A percentile compares a stretch with the other conserved stretches of the same genome.
These are phyloP conservation scores for Xylaria cubensis DNA, from an alignment of 495 filamentous ascomycete species.

Conservation along the genomic window DNA sequence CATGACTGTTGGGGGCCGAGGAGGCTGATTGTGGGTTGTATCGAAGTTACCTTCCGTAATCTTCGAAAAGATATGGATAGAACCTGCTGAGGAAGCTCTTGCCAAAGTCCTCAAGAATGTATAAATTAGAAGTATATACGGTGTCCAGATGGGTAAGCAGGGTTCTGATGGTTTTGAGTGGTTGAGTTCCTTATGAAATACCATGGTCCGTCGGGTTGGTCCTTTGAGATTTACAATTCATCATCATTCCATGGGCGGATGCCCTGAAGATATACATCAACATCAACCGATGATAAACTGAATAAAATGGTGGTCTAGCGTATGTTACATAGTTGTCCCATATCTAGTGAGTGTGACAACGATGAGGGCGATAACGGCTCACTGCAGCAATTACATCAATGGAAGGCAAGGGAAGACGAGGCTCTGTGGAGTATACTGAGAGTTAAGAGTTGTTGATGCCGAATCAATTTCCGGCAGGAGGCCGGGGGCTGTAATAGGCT, in stretches of 20 bases:
- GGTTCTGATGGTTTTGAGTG: background rate
- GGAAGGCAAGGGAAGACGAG: slow-evolving; percentile 15
- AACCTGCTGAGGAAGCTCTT: background rate
- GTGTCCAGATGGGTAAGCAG: background rate
- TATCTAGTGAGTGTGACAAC: too few relatives aligned
- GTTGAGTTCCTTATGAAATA: background rate
- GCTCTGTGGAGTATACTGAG: slow-evolving; percentile 8
- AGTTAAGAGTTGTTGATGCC: background rate
- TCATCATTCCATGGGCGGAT: background rate
- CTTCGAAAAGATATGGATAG: background rate
- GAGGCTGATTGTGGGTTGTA: background rate
- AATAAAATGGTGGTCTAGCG: background rate
- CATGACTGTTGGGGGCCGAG: background rate
- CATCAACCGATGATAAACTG: background rate
- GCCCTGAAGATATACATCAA: background rate
- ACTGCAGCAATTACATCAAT: background rate
- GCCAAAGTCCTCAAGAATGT: background rate
- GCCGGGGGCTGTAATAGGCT: slow-evolving; percentile 11
- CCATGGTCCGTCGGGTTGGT: background rate
- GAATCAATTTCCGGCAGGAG: slow-evolving; percentile 26
- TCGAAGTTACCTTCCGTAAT: background rate
- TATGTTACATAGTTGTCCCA: background rate
- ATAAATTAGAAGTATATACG: background rate
- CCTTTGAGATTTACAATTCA: background rate
- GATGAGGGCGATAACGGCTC: background rate